Evolutionary conservation across 2,329 filamentous ascomycete genomes (phyloP).

Genomic region (Aspergillus pseudonomiae): DNA sequence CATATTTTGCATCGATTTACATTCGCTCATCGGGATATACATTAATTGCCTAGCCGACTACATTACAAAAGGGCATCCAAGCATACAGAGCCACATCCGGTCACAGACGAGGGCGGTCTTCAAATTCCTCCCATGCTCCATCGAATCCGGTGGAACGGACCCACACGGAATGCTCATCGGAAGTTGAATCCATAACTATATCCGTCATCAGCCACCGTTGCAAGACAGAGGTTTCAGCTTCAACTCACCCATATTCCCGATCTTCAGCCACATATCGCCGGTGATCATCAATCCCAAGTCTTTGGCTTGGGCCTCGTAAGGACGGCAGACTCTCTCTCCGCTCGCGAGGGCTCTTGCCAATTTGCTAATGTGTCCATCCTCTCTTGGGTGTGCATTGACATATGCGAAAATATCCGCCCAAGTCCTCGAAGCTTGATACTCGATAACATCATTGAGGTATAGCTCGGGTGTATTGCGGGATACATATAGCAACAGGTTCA

Average conservation of each 20-base stretch:
- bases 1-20: too few relatives aligned
- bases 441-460: conserved; percentile 59
- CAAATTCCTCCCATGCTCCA: conserved; percentile 42
- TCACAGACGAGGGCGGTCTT: conserved; percentile 26
- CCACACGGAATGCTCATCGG: conserved; percentile 36
- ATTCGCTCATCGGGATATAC: background rate
- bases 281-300: conserved; percentile 39
- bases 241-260: conserved; percentile 48
- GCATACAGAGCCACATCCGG: background rate
- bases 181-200: conserved; percentile 42
- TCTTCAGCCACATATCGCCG: conserved; percentile 48
- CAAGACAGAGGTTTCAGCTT: background rate
- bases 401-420: conserved; percentile 51
- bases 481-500: conserved; percentile 74
- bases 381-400: conserved; percentile 52
- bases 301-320: conserved; percentile 33
- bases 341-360: conserved; percentile 70
- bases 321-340: conserved; percentile 56
- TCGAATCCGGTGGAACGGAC: conserved; percentile 46
- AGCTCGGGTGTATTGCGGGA: conserved; percentile 67
- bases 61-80: background rate
- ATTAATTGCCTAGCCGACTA: background rate
- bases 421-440: conserved; percentile 59
- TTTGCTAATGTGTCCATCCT: conserved; percentile 84
- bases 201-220: background rate